Evolutionary conservation across 352 stramenopile genomes (phyloP).

Genomic region (Globisporangium cystogenes): DNA sequence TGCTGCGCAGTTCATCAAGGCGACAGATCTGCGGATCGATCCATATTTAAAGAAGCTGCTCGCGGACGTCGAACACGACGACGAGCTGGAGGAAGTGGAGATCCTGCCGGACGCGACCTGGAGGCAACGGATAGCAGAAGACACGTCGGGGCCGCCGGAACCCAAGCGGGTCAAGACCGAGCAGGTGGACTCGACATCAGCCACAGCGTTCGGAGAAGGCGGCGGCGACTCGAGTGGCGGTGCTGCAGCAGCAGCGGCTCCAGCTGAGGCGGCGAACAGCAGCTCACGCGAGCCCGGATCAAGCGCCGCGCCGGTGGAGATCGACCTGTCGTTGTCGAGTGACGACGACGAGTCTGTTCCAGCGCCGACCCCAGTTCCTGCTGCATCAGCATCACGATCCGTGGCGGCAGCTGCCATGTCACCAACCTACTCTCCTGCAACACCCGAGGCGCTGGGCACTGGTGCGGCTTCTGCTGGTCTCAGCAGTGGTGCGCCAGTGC

Average conservation of each 20-base stretch:
- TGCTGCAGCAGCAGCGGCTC: constrained; percentile 7
- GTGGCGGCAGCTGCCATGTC: neutral
- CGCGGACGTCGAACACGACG: constrained; percentile 64
- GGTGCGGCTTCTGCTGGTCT: constrained; percentile 6
- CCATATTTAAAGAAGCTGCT: constrained; percentile 89
- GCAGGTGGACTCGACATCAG: constrained; percentile 10
- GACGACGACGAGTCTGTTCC: constrained; percentile 40
- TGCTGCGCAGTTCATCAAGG: constrained; percentile 74
- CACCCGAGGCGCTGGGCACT: constrained; percentile 1
- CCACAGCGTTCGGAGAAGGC: neutral
- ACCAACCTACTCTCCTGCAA: constrained; percentile 6
- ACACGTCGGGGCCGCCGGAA: constrained; percentile 24
- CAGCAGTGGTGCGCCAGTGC: constrained; percentile 1
- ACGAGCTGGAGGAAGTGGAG: constrained; percentile 89
- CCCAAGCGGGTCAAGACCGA: constrained; percentile 62
- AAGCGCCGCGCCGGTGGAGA: constrained; percentile 48
- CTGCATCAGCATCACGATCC: neutral
- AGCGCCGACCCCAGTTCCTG: neutral
- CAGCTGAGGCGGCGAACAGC: constrained; percentile 1
- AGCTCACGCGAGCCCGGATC: constrained; percentile 16
- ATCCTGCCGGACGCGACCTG: constrained; percentile 85
- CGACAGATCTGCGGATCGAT: constrained; percentile 85
- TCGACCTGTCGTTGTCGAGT: constrained; percentile 63
- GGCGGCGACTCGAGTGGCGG: neutral
- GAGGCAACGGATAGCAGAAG: constrained; percentile 55